Evolutionary conservation across 495 filamentous ascomycete genomes (phyloP).

Genomic region (Cryomyces antarcticus): DNA sequence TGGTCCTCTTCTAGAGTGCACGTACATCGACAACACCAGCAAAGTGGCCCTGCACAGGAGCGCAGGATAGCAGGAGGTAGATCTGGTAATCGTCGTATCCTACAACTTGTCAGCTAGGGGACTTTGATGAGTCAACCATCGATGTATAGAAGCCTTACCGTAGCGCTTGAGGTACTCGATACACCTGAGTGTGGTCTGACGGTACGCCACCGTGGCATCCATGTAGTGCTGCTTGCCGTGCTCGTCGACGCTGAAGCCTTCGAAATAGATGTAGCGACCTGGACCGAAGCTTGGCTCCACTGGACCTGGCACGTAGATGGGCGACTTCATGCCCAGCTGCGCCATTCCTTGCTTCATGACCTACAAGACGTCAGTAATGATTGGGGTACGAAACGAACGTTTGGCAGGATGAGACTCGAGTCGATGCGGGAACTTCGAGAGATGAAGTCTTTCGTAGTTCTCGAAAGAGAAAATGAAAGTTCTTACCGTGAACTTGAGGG

Average conservation of each 20-base stretch:
- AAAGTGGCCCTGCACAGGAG: constrained; percentile 79
- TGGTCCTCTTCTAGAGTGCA: neutral
- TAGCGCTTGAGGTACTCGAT: constrained; percentile 80
- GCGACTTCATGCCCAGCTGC: constrained; percentile 61
- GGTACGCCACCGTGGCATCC: constrained; percentile 82
- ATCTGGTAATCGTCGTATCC: constrained; percentile 59
- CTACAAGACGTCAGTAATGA: no score
- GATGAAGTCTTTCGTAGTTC: no score
- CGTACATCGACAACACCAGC: constrained; percentile 79
- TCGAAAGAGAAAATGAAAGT: no score
- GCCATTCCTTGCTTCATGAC: constrained; percentile 71
- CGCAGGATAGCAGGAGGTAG: constrained; percentile 74
- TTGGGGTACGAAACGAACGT: no score
- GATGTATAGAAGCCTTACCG: constrained; percentile 26
- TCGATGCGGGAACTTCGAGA: no score
- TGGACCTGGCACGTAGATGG: constrained; percentile 76
- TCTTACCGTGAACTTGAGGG: constrained; percentile 72
- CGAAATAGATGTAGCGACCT: constrained; percentile 72
- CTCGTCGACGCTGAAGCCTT: constrained; percentile 88
- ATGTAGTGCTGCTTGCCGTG: constrained; percentile 83
- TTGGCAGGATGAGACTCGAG: no score
- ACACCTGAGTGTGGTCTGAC: constrained; percentile 59
- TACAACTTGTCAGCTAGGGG: constrained; percentile 2
- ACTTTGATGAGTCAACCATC: neutral
- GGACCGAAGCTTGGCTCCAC: constrained; percentile 86